Conservation (phyloP, 2,329 filamentous ascomycete genomes). For the Colletotrichum sp. region DNA sequence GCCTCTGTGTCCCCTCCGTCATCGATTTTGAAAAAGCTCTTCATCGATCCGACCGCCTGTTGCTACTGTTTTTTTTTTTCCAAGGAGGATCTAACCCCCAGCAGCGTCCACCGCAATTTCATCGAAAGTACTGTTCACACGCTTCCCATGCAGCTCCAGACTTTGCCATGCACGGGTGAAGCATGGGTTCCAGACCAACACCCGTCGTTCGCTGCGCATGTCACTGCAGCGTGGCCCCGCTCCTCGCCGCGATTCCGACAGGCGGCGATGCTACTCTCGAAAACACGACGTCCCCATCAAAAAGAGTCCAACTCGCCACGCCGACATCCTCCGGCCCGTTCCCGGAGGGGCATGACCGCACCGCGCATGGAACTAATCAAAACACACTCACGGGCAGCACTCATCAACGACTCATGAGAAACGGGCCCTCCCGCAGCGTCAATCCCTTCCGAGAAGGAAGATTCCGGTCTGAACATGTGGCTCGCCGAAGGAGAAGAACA, state of each 20-base stretch:
- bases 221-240: background rate
- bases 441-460: conserved; percentile 3
- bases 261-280: conserved; percentile 4
- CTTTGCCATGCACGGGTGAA: background rate
- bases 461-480: background rate
- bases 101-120: background rate
- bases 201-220: background rate
- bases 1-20: background rate
- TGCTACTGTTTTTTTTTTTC: background rate
- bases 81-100: background rate
- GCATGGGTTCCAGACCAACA: background rate
- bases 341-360: conserved; percentile 7
- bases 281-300: background rate
- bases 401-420: background rate
- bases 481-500: background rate
- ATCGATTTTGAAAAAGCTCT: background rate
- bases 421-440: conserved; percentile 11
- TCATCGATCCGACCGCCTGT: background rate
- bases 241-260: background rate
- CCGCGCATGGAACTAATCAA: conserved; percentile 1
- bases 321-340: conserved; percentile 12
- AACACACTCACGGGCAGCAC: background rate
- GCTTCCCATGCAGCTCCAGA: background rate
- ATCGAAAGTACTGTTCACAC: background rate
- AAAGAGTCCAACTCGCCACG: background rate